These are phyloP conservation scores for Pyricularia sp. DNA, from an alignment of 2,329 filamentous ascomycete genomes.

Conservation along the genomic window DNA sequence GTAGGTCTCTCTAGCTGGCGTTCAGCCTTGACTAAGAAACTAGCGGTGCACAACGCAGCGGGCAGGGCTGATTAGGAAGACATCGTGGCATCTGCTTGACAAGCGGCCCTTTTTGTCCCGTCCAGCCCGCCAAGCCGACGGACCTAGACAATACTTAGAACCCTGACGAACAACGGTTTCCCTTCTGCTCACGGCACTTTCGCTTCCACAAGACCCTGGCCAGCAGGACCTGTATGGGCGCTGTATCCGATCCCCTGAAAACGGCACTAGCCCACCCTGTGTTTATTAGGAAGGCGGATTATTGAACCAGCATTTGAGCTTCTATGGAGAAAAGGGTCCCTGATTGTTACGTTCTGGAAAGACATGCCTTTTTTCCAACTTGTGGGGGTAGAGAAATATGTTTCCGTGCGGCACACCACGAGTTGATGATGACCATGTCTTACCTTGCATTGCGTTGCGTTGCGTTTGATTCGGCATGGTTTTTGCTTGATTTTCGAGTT, in stretches of 20 bases:
- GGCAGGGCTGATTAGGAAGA: not conserved
- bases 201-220: not conserved
- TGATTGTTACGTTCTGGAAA: not conserved
- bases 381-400: not conserved
- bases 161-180: not conserved
- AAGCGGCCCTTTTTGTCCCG: not conserved
- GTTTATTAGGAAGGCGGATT: not conserved
- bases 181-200: not conserved
- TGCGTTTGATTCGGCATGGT: not conserved
- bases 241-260: not conserved
- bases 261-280: not conserved
- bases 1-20: not conserved
- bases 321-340: not conserved
- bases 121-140: not conserved
- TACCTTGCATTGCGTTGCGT: not conserved
- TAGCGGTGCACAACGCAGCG: not conserved
- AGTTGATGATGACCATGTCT: not conserved
- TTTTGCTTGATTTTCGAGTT: not conserved
- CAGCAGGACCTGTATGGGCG: not conserved
- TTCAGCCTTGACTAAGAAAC: not conserved
- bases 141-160: not conserved
- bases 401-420: not conserved
- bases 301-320: not conserved
- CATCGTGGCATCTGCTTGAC: not conserved
- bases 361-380: not conserved